phyloP scores from a whole-genome alignment of 208 protist species.

The Strigomonas oncopelti region DNA sequence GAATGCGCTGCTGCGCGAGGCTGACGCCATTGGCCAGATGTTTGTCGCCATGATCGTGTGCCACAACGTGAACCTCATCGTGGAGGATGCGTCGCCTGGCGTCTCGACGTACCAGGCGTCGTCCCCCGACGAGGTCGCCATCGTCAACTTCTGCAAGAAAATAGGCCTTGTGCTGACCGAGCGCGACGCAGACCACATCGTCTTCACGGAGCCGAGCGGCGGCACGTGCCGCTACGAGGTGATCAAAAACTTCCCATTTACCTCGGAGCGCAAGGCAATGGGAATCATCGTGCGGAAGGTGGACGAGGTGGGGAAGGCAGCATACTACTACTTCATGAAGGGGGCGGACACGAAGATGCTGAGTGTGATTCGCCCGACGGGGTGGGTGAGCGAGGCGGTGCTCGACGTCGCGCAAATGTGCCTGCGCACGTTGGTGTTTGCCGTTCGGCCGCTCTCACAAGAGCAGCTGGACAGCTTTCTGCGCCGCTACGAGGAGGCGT shows the following conservation, averaged over 20 bases:
- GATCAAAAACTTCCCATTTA: constrained; percentile 97
- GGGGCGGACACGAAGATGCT: constrained; percentile 95
- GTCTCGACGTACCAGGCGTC: constrained; percentile 79
- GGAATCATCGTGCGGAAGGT: constrained; percentile 91
- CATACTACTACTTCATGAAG: constrained; percentile 92
- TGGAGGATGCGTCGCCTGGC: constrained; percentile 9
- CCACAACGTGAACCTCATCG: constrained; percentile 97
- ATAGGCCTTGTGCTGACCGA: constrained; percentile 63
- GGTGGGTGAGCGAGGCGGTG: constrained; percentile 97
- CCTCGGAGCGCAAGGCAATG: constrained; percentile 97
- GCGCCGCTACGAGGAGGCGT: constrained; percentile 47
- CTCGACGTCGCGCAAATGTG: constrained; percentile 96
- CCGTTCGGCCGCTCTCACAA: constrained; percentile 67
- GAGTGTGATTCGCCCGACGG: constrained; percentile 75
- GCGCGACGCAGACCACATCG: constrained; percentile 45
- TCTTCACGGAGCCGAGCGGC: constrained; percentile 33
- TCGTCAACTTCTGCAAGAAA: constrained; percentile 93
- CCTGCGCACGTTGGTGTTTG: constrained; percentile 93
- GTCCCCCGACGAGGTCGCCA: constrained; percentile 93
- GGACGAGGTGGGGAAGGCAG: background rate
- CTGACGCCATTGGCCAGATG: constrained; percentile 63
- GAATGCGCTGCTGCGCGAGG: constrained; percentile 29
- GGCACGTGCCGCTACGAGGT: constrained; percentile 84
- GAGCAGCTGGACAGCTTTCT: constrained; percentile 86
- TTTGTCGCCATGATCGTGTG: constrained; percentile 90